Evolutionary conservation across 2,329 filamentous ascomycete species (phyloP).

Genomic region (Geoglossum cookeanum): DNA sequence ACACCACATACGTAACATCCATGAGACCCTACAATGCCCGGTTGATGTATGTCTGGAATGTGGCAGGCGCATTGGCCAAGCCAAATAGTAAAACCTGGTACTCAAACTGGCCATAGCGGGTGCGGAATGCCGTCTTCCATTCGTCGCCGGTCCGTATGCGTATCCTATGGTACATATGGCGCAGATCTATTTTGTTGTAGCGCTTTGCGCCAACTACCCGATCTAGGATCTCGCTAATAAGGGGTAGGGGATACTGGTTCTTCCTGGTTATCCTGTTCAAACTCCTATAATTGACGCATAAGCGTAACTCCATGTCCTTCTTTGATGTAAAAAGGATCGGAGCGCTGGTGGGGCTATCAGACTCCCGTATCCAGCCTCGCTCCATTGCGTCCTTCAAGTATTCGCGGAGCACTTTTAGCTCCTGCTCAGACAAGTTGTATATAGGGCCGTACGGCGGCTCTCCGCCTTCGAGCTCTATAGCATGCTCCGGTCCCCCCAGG

Average conservation of each 20-base stretch:
- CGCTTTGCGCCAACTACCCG: constrained; percentile 5
- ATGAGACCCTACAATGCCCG: constrained; percentile 9
- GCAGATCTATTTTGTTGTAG: constrained; percentile 14
- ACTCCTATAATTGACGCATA: constrained; percentile 16
- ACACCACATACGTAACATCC: constrained; percentile 9
- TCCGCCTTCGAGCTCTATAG: not conserved
- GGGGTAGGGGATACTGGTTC: constrained; percentile 12
- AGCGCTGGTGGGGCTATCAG: not conserved
- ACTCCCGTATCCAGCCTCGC: not conserved
- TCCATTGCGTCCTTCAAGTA: not conserved
- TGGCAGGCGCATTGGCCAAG: constrained; percentile 1
- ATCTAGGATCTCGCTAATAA: constrained; percentile 14
- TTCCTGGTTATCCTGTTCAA: constrained; percentile 18
- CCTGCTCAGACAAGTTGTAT: not conserved
- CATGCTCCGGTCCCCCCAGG: not conserved
- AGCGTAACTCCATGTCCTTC: constrained; percentile 6
- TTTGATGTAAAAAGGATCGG: constrained; percentile 3
- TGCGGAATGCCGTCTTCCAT: constrained; percentile 9
- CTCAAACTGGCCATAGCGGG: constrained; percentile 6
- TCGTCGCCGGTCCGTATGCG: constrained; percentile 12
- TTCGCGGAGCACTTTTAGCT: constrained; percentile 1
- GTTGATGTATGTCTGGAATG: constrained; percentile 16
- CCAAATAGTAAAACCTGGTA: constrained; percentile 6
- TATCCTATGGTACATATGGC: constrained; percentile 12
- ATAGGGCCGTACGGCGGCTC: constrained; percentile 1